These are phyloP conservation scores for Diaporthe batatas DNA, from an alignment of 2,329 filamentous ascomycete species.

Conservation along the genomic window DNA sequence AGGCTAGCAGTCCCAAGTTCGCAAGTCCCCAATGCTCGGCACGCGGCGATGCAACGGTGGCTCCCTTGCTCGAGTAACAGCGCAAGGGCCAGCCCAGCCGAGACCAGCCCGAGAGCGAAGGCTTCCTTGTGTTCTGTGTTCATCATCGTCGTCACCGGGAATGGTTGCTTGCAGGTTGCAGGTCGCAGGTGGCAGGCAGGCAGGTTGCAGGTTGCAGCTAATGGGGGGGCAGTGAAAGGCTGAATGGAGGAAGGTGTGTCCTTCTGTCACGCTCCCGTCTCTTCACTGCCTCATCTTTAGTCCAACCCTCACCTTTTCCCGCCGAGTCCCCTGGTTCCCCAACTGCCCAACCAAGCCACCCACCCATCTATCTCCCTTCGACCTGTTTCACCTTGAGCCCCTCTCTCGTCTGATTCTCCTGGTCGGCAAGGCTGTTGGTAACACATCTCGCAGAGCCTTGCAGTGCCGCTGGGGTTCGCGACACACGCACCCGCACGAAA, in stretches of 20 bases:
- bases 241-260: not conserved
- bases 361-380: not conserved
- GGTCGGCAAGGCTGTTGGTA: not conserved
- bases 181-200: not conserved
- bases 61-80: not conserved
- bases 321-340: not conserved
- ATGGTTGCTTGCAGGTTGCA: not conserved
- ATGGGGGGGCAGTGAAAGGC: not conserved
- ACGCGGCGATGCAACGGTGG: constrained; percentile 25
- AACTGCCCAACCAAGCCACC: not conserved
- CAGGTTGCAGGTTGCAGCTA: not conserved
- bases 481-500: not conserved
- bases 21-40: constrained; percentile 20
- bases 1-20: constrained; percentile 12
- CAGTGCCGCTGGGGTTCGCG: not conserved
- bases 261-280: constrained; percentile 18
- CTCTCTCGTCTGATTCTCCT: constrained; percentile 11
- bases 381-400: constrained; percentile 14
- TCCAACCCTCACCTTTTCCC: constrained; percentile 13
- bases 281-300: constrained; percentile 25
- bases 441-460: not conserved
- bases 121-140: not conserved
- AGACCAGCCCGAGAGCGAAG: constrained; percentile 21
- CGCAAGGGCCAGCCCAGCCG: constrained; percentile 14
- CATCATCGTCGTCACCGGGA: constrained; percentile 11